phyloP scores from a whole-genome alignment of 148 eudicot species.

The Chenopodium quinoa region DNA sequence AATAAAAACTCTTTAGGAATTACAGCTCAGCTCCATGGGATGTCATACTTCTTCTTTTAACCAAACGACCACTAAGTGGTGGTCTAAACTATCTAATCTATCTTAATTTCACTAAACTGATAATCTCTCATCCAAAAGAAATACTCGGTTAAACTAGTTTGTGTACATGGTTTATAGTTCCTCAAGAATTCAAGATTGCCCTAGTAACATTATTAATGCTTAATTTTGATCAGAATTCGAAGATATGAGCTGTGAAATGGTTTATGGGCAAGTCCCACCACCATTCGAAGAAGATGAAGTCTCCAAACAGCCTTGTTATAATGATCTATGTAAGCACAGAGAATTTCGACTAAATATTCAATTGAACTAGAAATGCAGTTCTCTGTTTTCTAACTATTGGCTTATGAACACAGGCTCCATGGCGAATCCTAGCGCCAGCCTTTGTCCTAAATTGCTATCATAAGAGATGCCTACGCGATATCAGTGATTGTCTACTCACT shows the following conservation, averaged over 20 bases:
- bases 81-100: neutral
- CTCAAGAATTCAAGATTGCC: neutral
- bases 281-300: constrained; percentile 74
- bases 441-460: constrained; percentile 67
- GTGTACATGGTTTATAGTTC: neutral
- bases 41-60: neutral
- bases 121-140: neutral
- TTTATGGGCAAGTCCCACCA: constrained; percentile 90
- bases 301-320: constrained; percentile 72
- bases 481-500: neutral
- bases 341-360: neutral
- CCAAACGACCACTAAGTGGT: neutral
- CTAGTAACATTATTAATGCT: neutral
- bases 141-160: neutral
- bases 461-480: constrained; percentile 12
- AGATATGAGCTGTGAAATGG: constrained; percentile 98
- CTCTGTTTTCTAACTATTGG: constrained; percentile 4
- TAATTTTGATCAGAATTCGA: constrained; percentile 63
- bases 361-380: neutral
- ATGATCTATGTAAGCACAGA: constrained; percentile 59
- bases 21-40: neutral
- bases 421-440: constrained; percentile 55
- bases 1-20: no score
- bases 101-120: neutral
- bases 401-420: constrained; percentile 58